Evolutionary conservation across 1,284 basidiomycete genomes (phyloP), one percentile per base, ranked within the genome.

Genomic region (Trichosporon sp.): DNA sequence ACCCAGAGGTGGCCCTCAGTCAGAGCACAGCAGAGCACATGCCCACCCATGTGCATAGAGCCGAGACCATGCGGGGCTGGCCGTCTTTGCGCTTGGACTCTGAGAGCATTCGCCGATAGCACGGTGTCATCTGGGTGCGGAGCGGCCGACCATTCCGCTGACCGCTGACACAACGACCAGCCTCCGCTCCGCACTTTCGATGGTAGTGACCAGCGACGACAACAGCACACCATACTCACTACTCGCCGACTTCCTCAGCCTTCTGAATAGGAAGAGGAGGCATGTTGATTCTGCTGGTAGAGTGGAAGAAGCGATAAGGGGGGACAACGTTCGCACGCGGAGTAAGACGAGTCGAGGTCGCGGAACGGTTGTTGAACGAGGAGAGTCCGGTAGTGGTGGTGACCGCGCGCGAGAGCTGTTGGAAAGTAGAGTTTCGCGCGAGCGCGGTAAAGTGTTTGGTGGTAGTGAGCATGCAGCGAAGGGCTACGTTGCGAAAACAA

Each of bases 221-320:
- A 56, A 14, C 23, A 21, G 21, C 10, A 32, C 31, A 19, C 21
- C n/a, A 11, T 21, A 74, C 74, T 68, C 64, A 77, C 76, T 80
- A 79, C 65, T 81, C 77, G 58, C 73, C 74, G 21, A 68, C 49
- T 34, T 76, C 65, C 54, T 75, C 66, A 21, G 75, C 76, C 58
- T 75, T 58, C n/a, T 69, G 66, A 44, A 73, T 71, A 29, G 70
- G 70, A 33, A 81, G 68, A 59, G 80, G 80, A 59, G 80, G 78
- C 80, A 81, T 81, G 27, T 61, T 77, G 61, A 25, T 36, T 19
- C 59, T n/a, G 19, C 14, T 32, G 13, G 70, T 65, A 29, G 65
- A 58, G 2, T 66, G 65, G 65, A 78, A 73, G 7, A 61, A 16
- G 61, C 73, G 69, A 25, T 21, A 23, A 13, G 46, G 46, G 21